A percentile compares a stretch with the other conserved stretches of the same genome.
Evolutionary conservation across 345 rosid species (phyloP).

Genomic region (Euphorbia pulcherrima): DNA sequence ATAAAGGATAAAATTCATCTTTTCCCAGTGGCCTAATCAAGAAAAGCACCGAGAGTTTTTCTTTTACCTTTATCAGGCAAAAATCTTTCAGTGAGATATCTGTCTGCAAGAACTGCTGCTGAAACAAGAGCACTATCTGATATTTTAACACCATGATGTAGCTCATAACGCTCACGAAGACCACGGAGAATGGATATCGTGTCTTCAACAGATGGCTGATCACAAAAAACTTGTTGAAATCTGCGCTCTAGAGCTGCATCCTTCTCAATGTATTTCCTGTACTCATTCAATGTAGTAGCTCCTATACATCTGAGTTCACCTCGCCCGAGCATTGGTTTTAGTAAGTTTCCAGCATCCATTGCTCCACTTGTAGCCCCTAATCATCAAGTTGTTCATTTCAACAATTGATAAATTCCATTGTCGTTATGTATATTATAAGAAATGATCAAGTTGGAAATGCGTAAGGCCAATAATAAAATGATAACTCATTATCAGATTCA

Average conservation of each 20-base stretch:
- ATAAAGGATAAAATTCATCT: neutral
- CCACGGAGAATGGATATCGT: conserved; percentile 91
- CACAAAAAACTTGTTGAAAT: conserved; percentile 92
- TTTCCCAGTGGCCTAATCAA: neutral
- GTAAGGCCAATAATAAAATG: neutral
- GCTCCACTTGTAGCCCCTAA: conserved; percentile 74
- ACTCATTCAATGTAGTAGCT: conserved; percentile 83
- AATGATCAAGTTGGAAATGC: neutral
- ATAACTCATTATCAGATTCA: neutral
- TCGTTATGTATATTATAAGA: neutral
- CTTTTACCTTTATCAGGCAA: conserved; percentile 86
- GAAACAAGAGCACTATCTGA: conserved; percentile 90
- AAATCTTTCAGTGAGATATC: conserved; percentile 87
- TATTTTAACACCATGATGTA: conserved; percentile 90
- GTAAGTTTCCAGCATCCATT: conserved; percentile 91
- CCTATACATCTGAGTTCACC: conserved; percentile 92
- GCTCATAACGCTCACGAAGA: conserved; percentile 74
- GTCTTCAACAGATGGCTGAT: conserved; percentile 89
- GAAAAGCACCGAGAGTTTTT: neutral
- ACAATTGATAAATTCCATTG: neutral
- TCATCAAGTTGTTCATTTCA: conserved; percentile 2
- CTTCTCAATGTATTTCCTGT: conserved; percentile 86
- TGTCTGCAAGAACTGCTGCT: conserved; percentile 79
- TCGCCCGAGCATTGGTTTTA: conserved; percentile 91
- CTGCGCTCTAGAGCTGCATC: conserved; percentile 90